Evolutionary conservation across 2,329 filamentous ascomycete genomes (phyloP), one percentile per base, ranked within the genome.

Genomic region (Cercospora sp.): DNA sequence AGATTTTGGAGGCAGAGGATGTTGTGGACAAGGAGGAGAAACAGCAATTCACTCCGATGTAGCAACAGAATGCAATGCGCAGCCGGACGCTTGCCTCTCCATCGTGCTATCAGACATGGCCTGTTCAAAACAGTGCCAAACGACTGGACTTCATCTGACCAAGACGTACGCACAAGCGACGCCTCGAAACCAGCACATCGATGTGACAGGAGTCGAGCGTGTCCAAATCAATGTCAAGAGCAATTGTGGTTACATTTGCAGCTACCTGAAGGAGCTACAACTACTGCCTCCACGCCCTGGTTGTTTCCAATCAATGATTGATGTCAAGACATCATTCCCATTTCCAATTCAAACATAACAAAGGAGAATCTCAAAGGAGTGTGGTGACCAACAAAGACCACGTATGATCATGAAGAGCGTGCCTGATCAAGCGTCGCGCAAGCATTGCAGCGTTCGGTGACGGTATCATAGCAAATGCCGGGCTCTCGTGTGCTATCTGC

Each of bases 1-100:
- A 59, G 20, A 16, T 66, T 16, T n/a, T 65, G 16, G 65, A 63
- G 33, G 45, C 48, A 13, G 33, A 55, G n/a, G 45, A 63, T 8
- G 26, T 10, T 4, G 9, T 7, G 5, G 48, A 42, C 12, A 31
- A 33, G 33, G 62, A 57, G 13, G 62, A 64, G 30, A 53, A 20
- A 42, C n/a, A 57, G 33, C 62, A 42, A 9, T 64, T 36, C 23
- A 31, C 62, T 20, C 62, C 62, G 28, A 57, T 58, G 12, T 42
- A 61, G 59, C 16, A 8, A n/a, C 5, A n/a, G 16, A 39, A 39
- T 33, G 31, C 10, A 33, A 12, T 39, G 36, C n/a, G 36, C 36
- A 39, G 16, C 16, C 36, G 5, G 36, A 39, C 16, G 16, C 36
- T n/a, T 2, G 16, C 36, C 16, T 39, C 16, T 8, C 36, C 16